Base-by-base conservation (phyloP, 176 grass and related monocot species). In the Oryza nivara region DNA sequence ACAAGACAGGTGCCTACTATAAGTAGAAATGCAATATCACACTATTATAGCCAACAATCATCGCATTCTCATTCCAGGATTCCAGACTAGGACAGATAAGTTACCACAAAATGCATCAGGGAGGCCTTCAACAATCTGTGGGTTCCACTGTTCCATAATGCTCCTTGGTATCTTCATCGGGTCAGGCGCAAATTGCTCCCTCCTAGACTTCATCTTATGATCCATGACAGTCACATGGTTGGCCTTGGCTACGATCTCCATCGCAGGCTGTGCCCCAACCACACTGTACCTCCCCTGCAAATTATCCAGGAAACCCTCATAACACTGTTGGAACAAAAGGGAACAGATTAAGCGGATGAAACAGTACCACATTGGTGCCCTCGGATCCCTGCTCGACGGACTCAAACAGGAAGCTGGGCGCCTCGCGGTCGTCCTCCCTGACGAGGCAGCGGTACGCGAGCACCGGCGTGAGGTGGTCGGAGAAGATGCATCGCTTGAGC, bases 351-450 rank as follows among this genome's bases (percentile, higher is more conserved):
- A 35, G 14, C 13, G 20, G 71, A n/a, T 46, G 67, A 46, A 64
- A 22, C 38, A 75, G 28, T 60, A 98, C 95, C 76, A 95, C 90
- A 80, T 95, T 98, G 64, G 91, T 98, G 63, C 95, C 95, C 56
- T 88, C 78, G 56, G 79, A 60, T 43, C 91, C 92, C 90, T 98
- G 95, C 87, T 98, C 95, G 7, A 98, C 95, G 9, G 95, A 92
- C 80, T 98, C 95, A 19, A 98, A 98, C 26, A 98, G 91, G 83
- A 98, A 98, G 65, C 95, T 98, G 69, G 95, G 95, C 9, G 95
- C 91, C 66, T 98, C 92, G 10, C 91, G 88, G 79, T 98, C 92
- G 68, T 95, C 91, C 89, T 93, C 95, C 68, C 86, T 91, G 60
- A 98, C 92, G 9, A 98, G 95, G 72, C 95, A 98, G 41, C 95